Evolutionary conservation across 2,329 filamentous ascomycete species (phyloP).

Genomic region (Penicillium janthinellum): DNA sequence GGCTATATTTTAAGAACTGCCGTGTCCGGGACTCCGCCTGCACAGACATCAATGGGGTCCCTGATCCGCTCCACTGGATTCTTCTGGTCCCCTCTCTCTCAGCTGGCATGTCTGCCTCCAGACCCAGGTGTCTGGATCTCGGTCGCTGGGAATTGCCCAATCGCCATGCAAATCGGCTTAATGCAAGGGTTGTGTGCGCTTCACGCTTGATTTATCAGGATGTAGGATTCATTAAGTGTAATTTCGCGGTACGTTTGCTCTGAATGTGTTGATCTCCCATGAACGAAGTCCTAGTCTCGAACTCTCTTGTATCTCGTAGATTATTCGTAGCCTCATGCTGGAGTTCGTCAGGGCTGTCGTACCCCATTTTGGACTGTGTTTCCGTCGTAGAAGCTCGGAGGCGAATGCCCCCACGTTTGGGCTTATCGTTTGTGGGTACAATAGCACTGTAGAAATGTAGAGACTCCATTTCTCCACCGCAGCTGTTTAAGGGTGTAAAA

Average conservation of each 20-base stretch:
- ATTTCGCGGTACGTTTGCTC: too few species aligned
- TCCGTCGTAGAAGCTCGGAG: background rate
- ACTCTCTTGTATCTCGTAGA: too few species aligned
- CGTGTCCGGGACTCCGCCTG: background rate
- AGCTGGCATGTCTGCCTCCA: constrained; percentile 29
- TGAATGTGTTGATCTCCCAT: too few species aligned
- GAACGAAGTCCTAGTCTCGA: too few species aligned
- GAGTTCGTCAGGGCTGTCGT: background rate
- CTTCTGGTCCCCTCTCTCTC: constrained; percentile 11
- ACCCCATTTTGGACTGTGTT: background rate
- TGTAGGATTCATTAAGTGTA: too few species aligned
- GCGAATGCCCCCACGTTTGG: background rate
- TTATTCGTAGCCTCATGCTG: background rate
- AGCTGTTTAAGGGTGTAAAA: background rate
- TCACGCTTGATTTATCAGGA: background rate
- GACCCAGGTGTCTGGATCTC: constrained; percentile 23
- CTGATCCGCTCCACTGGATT: background rate
- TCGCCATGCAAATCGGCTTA: background rate
- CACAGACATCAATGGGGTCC: background rate
- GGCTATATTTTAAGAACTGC: background rate
- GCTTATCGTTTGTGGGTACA: background rate
- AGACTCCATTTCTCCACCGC: background rate
- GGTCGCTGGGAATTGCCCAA: constrained; percentile 14
- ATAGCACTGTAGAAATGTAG: background rate
- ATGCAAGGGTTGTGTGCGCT: background rate